phyloP scores from a whole-genome alignment of 768 basidiomycete genomes.

The Tylopilus vinaceipallidus region DNA sequence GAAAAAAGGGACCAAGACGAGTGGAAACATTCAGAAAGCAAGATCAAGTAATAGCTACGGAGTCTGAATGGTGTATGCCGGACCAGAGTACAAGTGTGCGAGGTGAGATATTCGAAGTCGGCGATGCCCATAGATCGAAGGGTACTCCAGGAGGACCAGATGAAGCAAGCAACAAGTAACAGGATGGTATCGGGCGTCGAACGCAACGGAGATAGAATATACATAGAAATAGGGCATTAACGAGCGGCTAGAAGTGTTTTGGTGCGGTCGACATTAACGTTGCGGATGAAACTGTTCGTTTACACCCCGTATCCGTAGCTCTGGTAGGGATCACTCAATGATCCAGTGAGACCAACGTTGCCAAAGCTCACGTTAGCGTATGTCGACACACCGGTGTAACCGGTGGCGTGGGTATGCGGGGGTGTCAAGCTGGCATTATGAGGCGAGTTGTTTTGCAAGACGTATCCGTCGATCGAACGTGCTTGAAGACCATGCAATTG shows the following conservation, averaged over 20 bases:
- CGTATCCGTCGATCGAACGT: slow-evolving; percentile 78
- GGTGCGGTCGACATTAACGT: slow-evolving; percentile 27
- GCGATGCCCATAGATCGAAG: slow-evolving; percentile 35
- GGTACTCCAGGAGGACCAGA: slow-evolving; percentile 36
- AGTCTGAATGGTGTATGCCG: slow-evolving; percentile 48
- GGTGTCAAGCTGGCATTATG: slow-evolving; percentile 64
- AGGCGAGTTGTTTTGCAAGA: slow-evolving; percentile 68
- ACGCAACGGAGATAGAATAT: slow-evolving; percentile 35
- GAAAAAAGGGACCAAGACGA: slow-evolving; percentile 27
- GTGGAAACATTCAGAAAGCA: slow-evolving; percentile 36
- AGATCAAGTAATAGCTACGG: slow-evolving; percentile 36
- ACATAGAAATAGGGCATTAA: slow-evolving; percentile 38
- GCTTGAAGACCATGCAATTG: slow-evolving; percentile 63
- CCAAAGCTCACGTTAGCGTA: slow-evolving; percentile 56
- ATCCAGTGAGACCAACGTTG: slow-evolving; percentile 45
- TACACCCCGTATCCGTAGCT: slow-evolving; percentile 81
- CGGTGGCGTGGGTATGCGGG: slow-evolving; percentile 50
- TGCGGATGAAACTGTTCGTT: slow-evolving; percentile 26
- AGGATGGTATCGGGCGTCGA: slow-evolving; percentile 35
- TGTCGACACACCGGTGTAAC: slow-evolving; percentile 55
- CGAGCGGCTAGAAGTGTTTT: slow-evolving; percentile 20
- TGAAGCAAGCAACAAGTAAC: slow-evolving; percentile 37
- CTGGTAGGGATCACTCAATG: slow-evolving; percentile 76
- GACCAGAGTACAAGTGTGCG: slow-evolving; percentile 69
- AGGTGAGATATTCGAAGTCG: slow-evolving; percentile 48